Evolutionary conservation across 169 alveolate genomes (phyloP).

Genomic region (Theileria sp.): DNA sequence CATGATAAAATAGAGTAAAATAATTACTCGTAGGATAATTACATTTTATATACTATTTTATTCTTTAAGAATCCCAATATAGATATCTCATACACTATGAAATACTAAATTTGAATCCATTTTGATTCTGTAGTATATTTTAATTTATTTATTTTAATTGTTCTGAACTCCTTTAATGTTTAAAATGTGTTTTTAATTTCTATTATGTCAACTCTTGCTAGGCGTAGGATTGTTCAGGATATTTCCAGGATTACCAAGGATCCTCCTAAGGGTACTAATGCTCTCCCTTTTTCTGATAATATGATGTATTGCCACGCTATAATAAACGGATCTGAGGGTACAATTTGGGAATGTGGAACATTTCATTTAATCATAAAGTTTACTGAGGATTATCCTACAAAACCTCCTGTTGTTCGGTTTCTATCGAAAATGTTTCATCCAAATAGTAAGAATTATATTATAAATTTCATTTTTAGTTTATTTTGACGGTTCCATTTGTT

Average conservation of each 20-base stretch:
- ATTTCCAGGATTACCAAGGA: constrained; percentile 85
- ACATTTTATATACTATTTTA: background rate
- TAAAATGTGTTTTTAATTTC: background rate
- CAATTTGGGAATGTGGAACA: constrained; percentile 94
- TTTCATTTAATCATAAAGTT: constrained; percentile 87
- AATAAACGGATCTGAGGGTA: constrained; percentile 93
- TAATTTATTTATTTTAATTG: background rate
- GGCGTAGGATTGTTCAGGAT: constrained; percentile 88
- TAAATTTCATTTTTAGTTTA: constrained; percentile 63
- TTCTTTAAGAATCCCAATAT: background rate
- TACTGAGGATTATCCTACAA: constrained; percentile 89
- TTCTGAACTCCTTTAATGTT: background rate
- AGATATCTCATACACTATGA: background rate
- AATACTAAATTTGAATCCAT: background rate
- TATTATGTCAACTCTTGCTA: constrained; percentile 77
- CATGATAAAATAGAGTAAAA: background rate
- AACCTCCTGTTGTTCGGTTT: constrained; percentile 87
- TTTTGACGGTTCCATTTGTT: constrained; percentile 87
- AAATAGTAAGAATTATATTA: constrained; percentile 62
- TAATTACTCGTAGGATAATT: background rate
- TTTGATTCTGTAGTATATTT: background rate
- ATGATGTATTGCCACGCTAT: constrained; percentile 93
- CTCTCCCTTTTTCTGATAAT: constrained; percentile 88
- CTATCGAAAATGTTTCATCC: constrained; percentile 87
- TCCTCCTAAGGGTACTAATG: constrained; percentile 85